These are phyloP conservation scores for Aeminium ludgeri DNA, from an alignment of 495 filamentous ascomycete species.

Conservation along the genomic window DNA sequence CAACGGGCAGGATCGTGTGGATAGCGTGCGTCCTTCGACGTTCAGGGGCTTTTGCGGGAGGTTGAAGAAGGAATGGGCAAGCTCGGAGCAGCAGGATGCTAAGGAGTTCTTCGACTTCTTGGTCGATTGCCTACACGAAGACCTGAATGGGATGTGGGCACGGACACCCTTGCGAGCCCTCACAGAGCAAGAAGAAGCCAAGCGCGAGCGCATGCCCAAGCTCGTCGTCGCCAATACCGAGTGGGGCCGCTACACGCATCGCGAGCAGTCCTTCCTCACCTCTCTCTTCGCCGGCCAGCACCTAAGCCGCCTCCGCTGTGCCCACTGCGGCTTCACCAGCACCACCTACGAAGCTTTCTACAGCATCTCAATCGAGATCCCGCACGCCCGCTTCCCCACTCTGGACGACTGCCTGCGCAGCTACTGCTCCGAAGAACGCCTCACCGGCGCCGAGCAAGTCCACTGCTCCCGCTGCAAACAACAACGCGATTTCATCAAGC, in stretches of 20 bases:
- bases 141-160: slow-evolving; percentile 52
- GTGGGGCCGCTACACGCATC: slow-evolving; percentile 53
- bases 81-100: slow-evolving; percentile 57
- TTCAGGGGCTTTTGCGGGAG: slow-evolving; percentile 46
- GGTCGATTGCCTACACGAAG: slow-evolving; percentile 55
- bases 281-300: slow-evolving; percentile 58
- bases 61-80: slow-evolving; percentile 41
- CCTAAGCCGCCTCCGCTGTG: slow-evolving; percentile 45
- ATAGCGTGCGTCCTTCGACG: slow-evolving; percentile 38
- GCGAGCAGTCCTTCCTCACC: slow-evolving; percentile 47
- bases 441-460: slow-evolving; percentile 53
- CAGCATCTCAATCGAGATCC: slow-evolving; percentile 51
- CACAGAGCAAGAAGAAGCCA: slow-evolving; percentile 43
- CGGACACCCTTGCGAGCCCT: slow-evolving; percentile 40
- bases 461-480: slow-evolving; percentile 54
- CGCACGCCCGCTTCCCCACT: slow-evolving; percentile 24
- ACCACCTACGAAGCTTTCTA: slow-evolving; percentile 62
- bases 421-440: slow-evolving; percentile 51
- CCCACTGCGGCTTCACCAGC: slow-evolving; percentile 45
- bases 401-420: slow-evolving; percentile 45
- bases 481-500: slow-evolving; percentile 50
- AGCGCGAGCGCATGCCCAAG: slow-evolving; percentile 45
- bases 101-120: slow-evolving; percentile 64
- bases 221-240: slow-evolving; percentile 44
- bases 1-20: slow-evolving; percentile 33